Evolutionary conservation across 257 asterid species (phyloP), one percentile per base, ranked within the genome.

Genomic region (Vinca minor): DNA sequence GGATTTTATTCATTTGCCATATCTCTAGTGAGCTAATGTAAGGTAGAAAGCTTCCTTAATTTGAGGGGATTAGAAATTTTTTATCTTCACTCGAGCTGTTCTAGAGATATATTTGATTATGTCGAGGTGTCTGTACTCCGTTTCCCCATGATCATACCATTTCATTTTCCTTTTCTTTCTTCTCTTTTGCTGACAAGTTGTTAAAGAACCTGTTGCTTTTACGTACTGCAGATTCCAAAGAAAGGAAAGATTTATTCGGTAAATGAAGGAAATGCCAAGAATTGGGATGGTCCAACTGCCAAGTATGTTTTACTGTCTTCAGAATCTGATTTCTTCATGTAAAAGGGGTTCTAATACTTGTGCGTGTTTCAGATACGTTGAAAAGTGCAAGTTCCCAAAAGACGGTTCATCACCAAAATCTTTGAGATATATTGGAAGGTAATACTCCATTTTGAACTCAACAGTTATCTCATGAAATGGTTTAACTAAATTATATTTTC

Each of bases 401-500:
- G 98, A 89, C 74, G 95, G 97, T 54, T 84, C 97, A 18, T 72
- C 98, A n/a, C 79, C 95, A 59, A 92, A 92, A 77, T 92, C 98
- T 48, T 72, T 92, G 28, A 78, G 98, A 92, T 92, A 92, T 81
- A 81, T 89, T 21, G 98, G 98, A 79, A 92, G 98, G 98, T 92
- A n/a, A n/a, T n/a, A 85, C 72, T 10, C 11, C 65, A 59, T 23
- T 52, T 48, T 44, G 20, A 47, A 49, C n/a, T 7, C 4, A 18
- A 45, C 26, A 3, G 34, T 23, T 21, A 23, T 46, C 44, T 3
- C 3, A n/a, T n/a, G n/a, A 36, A 35, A 32, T 9, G n/a, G 42
- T 26, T 62, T 8, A 10, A 13, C 59, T 53, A 9, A 28, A 4
- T 34, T 3, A 34, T 34, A 3, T 34, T 2, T 54, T 38, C 50